These are phyloP conservation scores for Podospora sp. DNA, from an alignment of 495 filamentous ascomycete genomes.

Conservation along the genomic window DNA sequence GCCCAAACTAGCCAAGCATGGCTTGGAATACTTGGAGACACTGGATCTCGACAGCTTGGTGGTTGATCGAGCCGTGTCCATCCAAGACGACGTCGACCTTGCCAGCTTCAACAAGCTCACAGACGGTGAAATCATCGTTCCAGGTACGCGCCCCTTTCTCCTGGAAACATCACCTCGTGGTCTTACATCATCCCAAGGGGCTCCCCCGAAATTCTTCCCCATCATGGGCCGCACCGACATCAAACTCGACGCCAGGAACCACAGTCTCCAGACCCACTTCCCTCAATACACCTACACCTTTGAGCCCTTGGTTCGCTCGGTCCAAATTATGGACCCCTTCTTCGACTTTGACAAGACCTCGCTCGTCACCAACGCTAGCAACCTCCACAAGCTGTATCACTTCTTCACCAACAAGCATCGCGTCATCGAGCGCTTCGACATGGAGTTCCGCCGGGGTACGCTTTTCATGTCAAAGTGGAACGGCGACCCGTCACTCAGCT, in stretches of 20 bases:
- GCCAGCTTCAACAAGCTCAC: constrained; percentile 33
- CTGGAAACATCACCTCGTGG: not conserved
- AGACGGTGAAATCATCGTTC: constrained; percentile 30
- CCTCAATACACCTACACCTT: constrained; percentile 21
- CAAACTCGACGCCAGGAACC: constrained; percentile 15
- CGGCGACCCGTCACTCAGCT: constrained; percentile 12
- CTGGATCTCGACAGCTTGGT: constrained; percentile 7
- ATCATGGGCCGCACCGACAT: constrained; percentile 3
- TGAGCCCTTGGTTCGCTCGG: constrained; percentile 31
- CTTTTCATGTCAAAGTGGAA: constrained; percentile 31
- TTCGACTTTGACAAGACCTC: constrained; percentile 17
- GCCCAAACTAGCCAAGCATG: not conserved
- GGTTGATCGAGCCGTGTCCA: constrained; percentile 7
- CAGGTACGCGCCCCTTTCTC: constrained; percentile 19
- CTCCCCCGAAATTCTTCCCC: constrained; percentile 25
- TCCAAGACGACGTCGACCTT: constrained; percentile 19
- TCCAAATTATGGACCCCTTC: constrained; percentile 15
- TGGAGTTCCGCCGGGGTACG: constrained; percentile 17
- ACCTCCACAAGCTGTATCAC: constrained; percentile 32
- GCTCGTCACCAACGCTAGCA: constrained; percentile 29
- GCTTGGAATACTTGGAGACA: not conserved
- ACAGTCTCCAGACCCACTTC: not conserved
- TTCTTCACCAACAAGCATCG: constrained; percentile 15
- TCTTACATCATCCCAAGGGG: constrained; percentile 3
- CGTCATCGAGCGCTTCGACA: constrained; percentile 24